Percentiles rank a stretch among this genome's conserved stretches.
Evolutionary conservation across 2,329 filamentous ascomycete species (phyloP).

Genomic region (Phoma herbarum): DNA sequence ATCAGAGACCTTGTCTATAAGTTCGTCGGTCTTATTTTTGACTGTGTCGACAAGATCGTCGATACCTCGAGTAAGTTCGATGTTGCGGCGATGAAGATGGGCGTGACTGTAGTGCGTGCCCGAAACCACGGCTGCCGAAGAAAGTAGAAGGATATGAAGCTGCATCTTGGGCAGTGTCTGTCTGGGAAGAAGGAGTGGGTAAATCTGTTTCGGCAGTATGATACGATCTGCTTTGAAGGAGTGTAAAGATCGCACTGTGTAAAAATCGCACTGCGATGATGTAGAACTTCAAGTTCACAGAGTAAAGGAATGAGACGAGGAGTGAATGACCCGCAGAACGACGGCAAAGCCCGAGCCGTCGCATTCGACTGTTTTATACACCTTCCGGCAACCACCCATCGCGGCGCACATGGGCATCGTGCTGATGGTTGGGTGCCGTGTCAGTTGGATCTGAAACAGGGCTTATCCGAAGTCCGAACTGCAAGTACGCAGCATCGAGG

Average conservation of each 20-base stretch:
- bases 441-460: constrained; percentile 18
- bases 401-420: neutral
- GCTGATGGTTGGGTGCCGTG: constrained; percentile 14
- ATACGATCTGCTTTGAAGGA: constrained; percentile 1
- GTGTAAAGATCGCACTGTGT: constrained; percentile 10
- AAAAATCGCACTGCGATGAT: constrained; percentile 13
- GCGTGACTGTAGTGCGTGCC: constrained; percentile 9
- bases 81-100: constrained; percentile 8
- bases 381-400: neutral
- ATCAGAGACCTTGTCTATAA: constrained; percentile 10
- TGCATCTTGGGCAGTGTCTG: neutral
- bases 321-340: constrained; percentile 5
- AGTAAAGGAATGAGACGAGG: constrained; percentile 11
- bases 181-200: neutral
- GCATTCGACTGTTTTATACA: constrained; percentile 9
- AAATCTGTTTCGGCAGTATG: neutral
- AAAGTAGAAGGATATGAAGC: constrained; percentile 5
- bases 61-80: constrained; percentile 12
- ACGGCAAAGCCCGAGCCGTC: constrained; percentile 1
- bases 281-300: constrained; percentile 7
- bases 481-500: constrained; percentile 20
- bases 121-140: constrained; percentile 7
- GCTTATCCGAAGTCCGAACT: constrained; percentile 23
- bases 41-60: constrained; percentile 6
- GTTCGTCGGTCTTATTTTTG: constrained; percentile 15